A percentile compares a stretch with the other conserved stretches of the same genome.
Evolutionary conservation across 257 asterid species (phyloP).

Genomic region (Jacaranda copaia): DNA sequence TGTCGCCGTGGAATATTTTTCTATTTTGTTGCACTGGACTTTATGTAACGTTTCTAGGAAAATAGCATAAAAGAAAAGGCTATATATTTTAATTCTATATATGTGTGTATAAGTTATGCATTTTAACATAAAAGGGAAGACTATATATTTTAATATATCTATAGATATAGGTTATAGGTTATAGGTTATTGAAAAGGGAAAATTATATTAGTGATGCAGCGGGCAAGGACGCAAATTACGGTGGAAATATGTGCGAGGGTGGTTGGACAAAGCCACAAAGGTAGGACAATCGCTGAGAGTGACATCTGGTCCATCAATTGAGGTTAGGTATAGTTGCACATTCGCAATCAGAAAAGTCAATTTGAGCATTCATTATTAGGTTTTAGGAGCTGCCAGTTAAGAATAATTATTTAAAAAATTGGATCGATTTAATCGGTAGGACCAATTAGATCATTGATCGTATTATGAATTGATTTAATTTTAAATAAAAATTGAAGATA

Average conservation of each 20-base stretch:
- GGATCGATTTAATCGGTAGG: too few species aligned
- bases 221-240: not conserved
- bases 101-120: too few species aligned
- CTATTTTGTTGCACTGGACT: too few species aligned
- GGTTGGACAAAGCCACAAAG: conserved; percentile 20
- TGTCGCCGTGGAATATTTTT: too few species aligned
- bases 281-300: conserved; percentile 6
- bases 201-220: not conserved
- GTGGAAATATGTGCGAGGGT: not conserved
- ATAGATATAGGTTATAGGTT: too few species aligned
- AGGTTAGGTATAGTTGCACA: conserved; percentile 21
- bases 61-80: too few species aligned
- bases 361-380: not conserved
- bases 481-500: too few species aligned
- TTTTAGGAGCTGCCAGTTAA: not conserved
- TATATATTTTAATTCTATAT: too few species aligned
- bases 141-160: not conserved
- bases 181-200: not conserved
- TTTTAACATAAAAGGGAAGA: not conserved
- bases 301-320: conserved; percentile 12
- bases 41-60: too few species aligned
- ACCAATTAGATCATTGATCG: too few species aligned
- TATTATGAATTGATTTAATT: too few species aligned
- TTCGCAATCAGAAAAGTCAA: conserved; percentile 11
- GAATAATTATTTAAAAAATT: too few species aligned